Percentiles rank a stretch among this genome's conserved stretches.
Conservation (phyloP, 306 rosid genomes). For the Malus sylvestris region DNA sequence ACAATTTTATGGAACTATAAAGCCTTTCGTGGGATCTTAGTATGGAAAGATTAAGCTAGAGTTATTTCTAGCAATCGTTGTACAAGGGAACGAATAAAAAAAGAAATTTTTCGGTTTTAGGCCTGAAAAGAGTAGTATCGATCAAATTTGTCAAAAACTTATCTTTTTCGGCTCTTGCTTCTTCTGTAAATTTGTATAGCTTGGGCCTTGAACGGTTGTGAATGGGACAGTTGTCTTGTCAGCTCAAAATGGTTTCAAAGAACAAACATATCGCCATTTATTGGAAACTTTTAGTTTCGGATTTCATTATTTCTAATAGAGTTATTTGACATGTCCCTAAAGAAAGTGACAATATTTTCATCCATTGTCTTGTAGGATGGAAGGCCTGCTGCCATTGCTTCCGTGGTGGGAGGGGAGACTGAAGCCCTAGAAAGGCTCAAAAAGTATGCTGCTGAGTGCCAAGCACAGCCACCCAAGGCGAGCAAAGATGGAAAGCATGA, state of each 20-base stretch:
- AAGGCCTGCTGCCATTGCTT: constrained; percentile 45
- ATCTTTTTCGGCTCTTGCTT: background rate
- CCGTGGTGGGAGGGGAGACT: constrained; percentile 86
- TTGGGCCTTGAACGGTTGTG: background rate
- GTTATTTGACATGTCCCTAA: background rate
- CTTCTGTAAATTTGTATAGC: too few species aligned
- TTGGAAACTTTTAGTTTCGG: background rate
- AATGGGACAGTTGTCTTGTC: background rate
- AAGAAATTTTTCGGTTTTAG: background rate
- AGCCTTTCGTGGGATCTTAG: background rate
- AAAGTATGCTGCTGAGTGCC: constrained; percentile 77
- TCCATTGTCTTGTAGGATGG: constrained; percentile 51
- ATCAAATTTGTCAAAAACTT: background rate
- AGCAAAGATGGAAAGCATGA: constrained; percentile 46
- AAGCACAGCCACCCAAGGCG: constrained; percentile 64
- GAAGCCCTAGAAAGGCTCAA: constrained; percentile 80
- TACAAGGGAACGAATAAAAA: background rate
- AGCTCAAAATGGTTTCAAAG: background rate
- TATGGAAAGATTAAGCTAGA: background rate
- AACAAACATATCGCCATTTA: background rate
- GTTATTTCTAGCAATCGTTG: background rate
- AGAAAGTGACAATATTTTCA: constrained; percentile 16
- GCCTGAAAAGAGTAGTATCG: background rate
- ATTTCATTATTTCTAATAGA: background rate
- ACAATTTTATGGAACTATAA: background rate